Base-by-base conservation (phyloP, 495 filamentous ascomycete genomes). In the Tuber aestivum region DNA sequence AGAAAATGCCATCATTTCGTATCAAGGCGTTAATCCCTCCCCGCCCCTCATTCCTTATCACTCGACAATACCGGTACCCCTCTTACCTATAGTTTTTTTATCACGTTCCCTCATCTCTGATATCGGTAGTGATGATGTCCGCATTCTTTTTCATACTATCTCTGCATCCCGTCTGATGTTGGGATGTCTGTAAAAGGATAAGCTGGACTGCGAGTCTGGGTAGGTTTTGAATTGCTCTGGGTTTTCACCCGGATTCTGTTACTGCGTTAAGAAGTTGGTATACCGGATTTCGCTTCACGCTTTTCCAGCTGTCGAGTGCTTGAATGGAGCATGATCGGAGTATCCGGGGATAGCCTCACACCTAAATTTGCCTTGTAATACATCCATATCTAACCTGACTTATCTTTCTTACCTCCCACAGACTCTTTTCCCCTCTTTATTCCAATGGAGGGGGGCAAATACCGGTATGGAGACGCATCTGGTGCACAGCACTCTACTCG, bases 151-250 rank as follows among this genome's bases (percentile, higher is more conserved):
- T 61, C n/a, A n/a, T n/a, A n/a, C n/a, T n/a, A n/a, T n/a, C 10
- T 10, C 50, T 27, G 23, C n/a, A 61, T 14, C 50, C 10, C n/a
- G 2, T 14, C 50, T 14, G 9, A 61, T 32, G 9, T 32, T 4
- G 27, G n/a, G 50, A 61, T 61, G 10, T 61, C 50, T 12, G 2
- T 71, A 71, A 75, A 72, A 50, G 42, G 70, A 44, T 75, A 72
- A 69, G 61, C 79, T 38, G 37, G 44, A 74, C 72, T 75, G 38
- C 35, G 14, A 72, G 72, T 50, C 61, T 41, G 56, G 76, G 50
- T 73, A 75, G 72, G 75, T 79, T 79, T 70, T 70, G 78, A 79
- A 79, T 72, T 75, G 56, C 77, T 41, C 78, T 72, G 61, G 61
- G 42, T 70, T 76, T 50, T 76, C 69, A 72, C 50, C 72, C 20